Base-by-base conservation (phyloP, 305 asterid genomes). In the Fraxinus ornus region DNA sequence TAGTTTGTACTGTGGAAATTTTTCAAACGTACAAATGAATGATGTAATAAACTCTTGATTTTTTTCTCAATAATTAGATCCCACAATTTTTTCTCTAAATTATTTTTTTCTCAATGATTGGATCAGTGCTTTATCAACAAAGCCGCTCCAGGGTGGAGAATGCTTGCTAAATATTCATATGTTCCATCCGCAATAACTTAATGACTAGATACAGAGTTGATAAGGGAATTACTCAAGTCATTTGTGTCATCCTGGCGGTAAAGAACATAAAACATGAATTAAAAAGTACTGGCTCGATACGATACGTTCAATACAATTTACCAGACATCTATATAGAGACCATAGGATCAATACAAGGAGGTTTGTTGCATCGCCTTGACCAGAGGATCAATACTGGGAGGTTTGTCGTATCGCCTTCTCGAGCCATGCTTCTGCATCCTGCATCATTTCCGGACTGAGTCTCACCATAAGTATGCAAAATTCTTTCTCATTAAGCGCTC, bases 361-460 rank as follows among this genome's bases (percentile, higher is more conserved):
- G 79, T 26, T 2, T 41, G 73, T 2, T 77, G 47, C 82, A 89
- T 83, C 64, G 98, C 95, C 78, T 92, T 94, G 7, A 32, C 22
- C 4, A 73, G n/a, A 10, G 2, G 6, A 22, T 32, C 52, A 74
- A 74, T 30, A 30, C 4, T 30, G 1, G 33, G 85, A 37, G 22
- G 79, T 26, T 2, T 41, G 73, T 2, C 75, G 47, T 80, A 88
- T 83, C 64, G 98, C 95, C 78, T 92, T 94, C 1, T 91, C 85
- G 33, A 94, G 94, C 97, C 92, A 94, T 0, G 87, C 79, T 60
- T 92, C 91, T 0, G 95, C 98, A 57, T 92, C 94, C 35, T 90
- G 86, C 96, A 94, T 91, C 92, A 92, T 92, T 30, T 84, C 94
- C 0, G 97, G 94, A 73, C 98, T 94, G 1, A 92, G 94, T 83